phyloP scores from a whole-genome alignment of 345 rosid genomes.

The Cardamine chenopodiifolia region DNA sequence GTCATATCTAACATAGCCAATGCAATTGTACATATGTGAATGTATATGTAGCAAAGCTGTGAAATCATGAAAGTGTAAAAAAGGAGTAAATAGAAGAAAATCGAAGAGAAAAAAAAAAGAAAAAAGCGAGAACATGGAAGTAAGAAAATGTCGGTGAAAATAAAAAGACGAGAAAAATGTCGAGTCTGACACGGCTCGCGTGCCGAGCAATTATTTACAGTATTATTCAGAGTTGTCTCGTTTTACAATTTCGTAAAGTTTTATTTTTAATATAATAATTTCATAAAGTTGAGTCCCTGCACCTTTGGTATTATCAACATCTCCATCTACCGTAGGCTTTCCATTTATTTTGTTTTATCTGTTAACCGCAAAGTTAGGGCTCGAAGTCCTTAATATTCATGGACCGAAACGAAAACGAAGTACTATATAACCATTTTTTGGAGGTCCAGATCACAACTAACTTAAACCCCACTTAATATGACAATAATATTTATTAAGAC shows the following conservation, averaged over 20 bases:
- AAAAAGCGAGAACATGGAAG: conserved; percentile 19
- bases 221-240: conserved; percentile 27
- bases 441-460: not conserved
- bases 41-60: not conserved
- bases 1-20: no score
- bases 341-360: not conserved
- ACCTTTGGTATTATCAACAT: conserved; percentile 28
- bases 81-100: not conserved
- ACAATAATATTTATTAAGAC: no score
- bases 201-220: conserved; percentile 42
- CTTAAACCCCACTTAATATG: no score
- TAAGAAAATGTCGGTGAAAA: conserved; percentile 44
- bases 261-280: not conserved
- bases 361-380: no score
- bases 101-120: not conserved
- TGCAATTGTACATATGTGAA: conserved; percentile 6
- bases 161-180: conserved; percentile 41
- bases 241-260: conserved; percentile 19
- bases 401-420: no score
- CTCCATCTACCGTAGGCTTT: conserved; percentile 38
- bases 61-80: conserved; percentile 24
- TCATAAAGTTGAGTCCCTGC: conserved; percentile 24
- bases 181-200: conserved; percentile 40
- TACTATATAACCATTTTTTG: no score
- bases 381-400: no score